Base-by-base conservation (phyloP, 768 basidiomycete genomes). In the Mycena galericulata region DNA sequence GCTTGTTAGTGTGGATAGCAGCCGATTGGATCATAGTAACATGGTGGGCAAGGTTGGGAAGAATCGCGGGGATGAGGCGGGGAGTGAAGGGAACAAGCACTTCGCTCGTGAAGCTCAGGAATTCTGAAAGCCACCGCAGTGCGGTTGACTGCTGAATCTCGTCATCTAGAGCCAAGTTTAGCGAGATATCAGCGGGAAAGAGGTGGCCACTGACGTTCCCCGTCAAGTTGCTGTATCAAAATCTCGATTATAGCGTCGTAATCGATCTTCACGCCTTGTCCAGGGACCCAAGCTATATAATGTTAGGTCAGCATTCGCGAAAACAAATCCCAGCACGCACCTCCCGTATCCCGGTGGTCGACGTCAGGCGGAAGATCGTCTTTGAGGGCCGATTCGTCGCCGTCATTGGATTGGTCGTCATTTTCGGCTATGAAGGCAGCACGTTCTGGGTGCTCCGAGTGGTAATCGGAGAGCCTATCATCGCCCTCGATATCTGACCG, bases 31-130 rank as follows among this genome's bases (percentile, higher is more conserved):
- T 98, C 85, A 92, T 92, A 1, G 89, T 83, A 54, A 92, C 92
- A 73, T 96, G 94, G 71, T 97, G 95, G 0, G 97, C 96, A 53
- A 99, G 90, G 74, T 97, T 98, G 10, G 96, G 96, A 18, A 99
- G 86, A 64, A 99, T 93, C 11, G 95, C 94, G 11, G 94, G 92
- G 47, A 99, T 92, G 49, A 99, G 90, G 43, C 95, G 90, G 1
- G 98, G 96, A 0, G 96, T 95, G 75, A 98, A 98, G 2, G 94
- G 93, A 29, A 99, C 89, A 86, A 99, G 94, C 60, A 97, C 95
- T 76, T 96, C 94, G 60, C 93, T 90, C 2, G 91, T 92, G 73
- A 98, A 95, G 53, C 83, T 86, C 34, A 99, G 82, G 80, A 99
- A 96, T 70, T 96, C 95, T 8, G 94, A 89, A 26, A 99, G 83